Conservation (phyloP, 306 rosid species). For the Glycyrrhiza uralensis region DNA sequence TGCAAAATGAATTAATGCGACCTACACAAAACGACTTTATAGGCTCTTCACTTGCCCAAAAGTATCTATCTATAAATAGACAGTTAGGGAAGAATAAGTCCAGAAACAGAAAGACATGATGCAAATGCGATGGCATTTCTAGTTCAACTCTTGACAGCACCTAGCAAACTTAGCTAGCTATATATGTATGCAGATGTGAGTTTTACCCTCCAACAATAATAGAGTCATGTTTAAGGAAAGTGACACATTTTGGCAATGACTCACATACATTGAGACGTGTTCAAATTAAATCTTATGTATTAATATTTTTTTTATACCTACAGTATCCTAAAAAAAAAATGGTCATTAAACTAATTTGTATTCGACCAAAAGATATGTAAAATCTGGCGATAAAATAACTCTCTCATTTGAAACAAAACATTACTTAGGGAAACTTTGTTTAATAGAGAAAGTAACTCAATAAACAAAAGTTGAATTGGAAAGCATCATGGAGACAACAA, state of each 20-base stretch:
- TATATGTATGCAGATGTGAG: background rate
- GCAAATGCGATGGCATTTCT: background rate
- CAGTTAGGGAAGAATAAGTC: background rate
- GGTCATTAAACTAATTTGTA: no score
- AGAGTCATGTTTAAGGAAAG: background rate
- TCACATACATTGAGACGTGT: background rate
- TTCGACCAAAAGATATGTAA: no score
- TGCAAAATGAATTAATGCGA: no score
- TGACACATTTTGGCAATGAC: background rate
- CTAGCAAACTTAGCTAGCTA: background rate
- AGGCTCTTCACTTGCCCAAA: no score
- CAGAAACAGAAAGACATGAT: background rate
- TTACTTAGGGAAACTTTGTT: background rate
- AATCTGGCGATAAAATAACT: background rate
- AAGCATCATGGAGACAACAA: background rate
- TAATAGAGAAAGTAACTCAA: conserved; percentile 16
- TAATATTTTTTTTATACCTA: no score
- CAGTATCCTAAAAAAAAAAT: no score
- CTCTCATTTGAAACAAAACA: background rate
- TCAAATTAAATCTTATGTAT: background rate
- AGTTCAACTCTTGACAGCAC: background rate
- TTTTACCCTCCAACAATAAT: background rate
- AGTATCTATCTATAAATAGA: no score
- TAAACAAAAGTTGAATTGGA: background rate
- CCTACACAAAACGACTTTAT: no score